A percentile compares a stretch with the other conserved stretches of the same genome.
Evolutionary conservation across 176 grass and related monocot genomes (phyloP).

Genomic region (Phragmites australis): DNA sequence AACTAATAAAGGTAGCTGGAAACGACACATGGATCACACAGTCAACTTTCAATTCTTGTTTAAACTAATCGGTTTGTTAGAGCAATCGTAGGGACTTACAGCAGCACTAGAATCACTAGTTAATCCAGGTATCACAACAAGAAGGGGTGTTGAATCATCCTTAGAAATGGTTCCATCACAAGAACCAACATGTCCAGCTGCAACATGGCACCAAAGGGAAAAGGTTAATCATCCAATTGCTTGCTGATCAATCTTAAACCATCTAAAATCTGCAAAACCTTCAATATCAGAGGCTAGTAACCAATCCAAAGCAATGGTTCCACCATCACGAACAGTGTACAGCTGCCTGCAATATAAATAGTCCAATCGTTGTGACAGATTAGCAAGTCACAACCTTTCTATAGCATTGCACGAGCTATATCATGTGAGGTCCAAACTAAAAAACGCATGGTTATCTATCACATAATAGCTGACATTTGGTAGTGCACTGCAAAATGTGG

Average conservation of each 20-base stretch:
- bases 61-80: slow-evolving; percentile 2
- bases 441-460: not conserved
- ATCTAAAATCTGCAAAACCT: slow-evolving; percentile 41
- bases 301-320: slow-evolving; percentile 97
- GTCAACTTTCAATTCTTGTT: slow-evolving; percentile 20
- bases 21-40: not conserved
- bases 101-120: slow-evolving; percentile 91
- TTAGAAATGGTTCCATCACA: slow-evolving; percentile 50
- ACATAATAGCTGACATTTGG: not conserved
- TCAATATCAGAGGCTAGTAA: slow-evolving; percentile 65
- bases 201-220: slow-evolving; percentile 6
- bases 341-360: slow-evolving; percentile 62
- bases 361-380: not conserved
- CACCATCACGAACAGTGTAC: slow-evolving; percentile 74
- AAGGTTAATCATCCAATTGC: slow-evolving; percentile 20
- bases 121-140: slow-evolving; percentile 85
- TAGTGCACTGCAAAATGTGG: not conserved
- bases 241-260: slow-evolving; percentile 28
- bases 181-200: slow-evolving; percentile 50
- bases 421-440: not conserved
- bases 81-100: slow-evolving; percentile 51
- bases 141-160: slow-evolving; percentile 72
- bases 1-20: slow-evolving; percentile 13
- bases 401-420: not conserved
- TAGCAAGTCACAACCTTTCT: not conserved